phyloP scores from a whole-genome alignment of 495 filamentous ascomycete species.

The Podospora sp. region DNA sequence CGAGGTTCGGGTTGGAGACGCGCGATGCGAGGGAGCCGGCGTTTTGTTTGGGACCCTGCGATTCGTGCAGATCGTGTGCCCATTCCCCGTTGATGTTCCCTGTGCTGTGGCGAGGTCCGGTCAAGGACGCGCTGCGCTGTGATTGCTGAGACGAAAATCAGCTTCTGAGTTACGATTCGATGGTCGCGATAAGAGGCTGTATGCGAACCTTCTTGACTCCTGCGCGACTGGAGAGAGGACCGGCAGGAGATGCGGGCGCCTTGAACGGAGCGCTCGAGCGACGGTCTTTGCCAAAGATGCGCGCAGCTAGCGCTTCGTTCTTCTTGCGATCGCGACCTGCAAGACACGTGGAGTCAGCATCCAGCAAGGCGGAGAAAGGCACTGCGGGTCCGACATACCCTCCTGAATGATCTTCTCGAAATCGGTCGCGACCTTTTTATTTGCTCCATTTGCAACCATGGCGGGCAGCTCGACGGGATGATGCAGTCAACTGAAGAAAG shows the following conservation, averaged over 20 bases:
- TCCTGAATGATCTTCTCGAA: constrained; percentile 69
- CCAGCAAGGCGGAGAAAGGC: too few relatives aligned
- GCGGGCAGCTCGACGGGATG: not conserved
- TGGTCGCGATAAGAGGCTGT: constrained; percentile 9
- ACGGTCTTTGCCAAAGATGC: constrained; percentile 68
- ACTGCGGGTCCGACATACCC: constrained; percentile 43
- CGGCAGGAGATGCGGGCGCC: constrained; percentile 43
- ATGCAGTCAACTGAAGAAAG: not conserved
- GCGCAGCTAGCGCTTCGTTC: constrained; percentile 69
- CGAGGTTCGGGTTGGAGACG: constrained; percentile 44
- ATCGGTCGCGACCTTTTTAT: constrained; percentile 52
- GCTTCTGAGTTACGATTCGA: constrained; percentile 4
- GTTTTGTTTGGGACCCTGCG: constrained; percentile 35
- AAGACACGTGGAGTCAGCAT: constrained; percentile 1
- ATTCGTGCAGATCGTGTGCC: constrained; percentile 58
- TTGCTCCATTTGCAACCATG: constrained; percentile 43
- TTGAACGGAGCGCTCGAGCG: constrained; percentile 60
- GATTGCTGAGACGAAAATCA: constrained; percentile 13
- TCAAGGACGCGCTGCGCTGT: constrained; percentile 26
- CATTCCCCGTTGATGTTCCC: constrained; percentile 59
- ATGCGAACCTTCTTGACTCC: constrained; percentile 68
- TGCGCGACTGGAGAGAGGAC: constrained; percentile 73
- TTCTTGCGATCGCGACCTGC: constrained; percentile 69
- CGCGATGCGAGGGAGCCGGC: constrained; percentile 47
- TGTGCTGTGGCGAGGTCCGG: constrained; percentile 27